Evolutionary conservation across 2,329 filamentous ascomycete species (phyloP).

Genomic region (Arachnomyces sp.): DNA sequence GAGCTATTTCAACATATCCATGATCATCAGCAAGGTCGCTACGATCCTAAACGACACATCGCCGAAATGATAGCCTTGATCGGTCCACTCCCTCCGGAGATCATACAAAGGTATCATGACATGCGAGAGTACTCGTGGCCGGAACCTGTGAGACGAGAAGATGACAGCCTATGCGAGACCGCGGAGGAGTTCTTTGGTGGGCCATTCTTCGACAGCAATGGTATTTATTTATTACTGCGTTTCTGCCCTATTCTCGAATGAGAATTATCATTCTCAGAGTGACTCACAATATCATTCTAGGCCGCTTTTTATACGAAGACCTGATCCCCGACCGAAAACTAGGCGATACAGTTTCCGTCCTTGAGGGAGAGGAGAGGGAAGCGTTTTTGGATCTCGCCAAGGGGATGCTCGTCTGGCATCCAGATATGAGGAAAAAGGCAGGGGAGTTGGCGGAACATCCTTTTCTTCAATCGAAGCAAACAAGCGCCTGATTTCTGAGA

Average conservation of each 20-base stretch:
- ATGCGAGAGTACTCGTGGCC: conserved; percentile 13
- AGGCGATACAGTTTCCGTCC: conserved; percentile 20
- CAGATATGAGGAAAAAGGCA: conserved; percentile 20
- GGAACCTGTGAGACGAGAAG: conserved; percentile 10
- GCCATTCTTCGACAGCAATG: conserved; percentile 20
- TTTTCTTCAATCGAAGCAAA: conserved; percentile 23
- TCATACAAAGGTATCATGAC: conserved; percentile 16
- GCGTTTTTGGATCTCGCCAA: conserved; percentile 23
- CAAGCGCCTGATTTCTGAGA: conserved; percentile 16
- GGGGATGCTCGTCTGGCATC: conserved; percentile 26
- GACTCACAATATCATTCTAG: conserved; percentile 20
- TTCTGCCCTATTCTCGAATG: conserved; percentile 11
- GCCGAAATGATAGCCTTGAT: conserved; percentile 34
- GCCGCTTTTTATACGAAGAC: conserved; percentile 25
- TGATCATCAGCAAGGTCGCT: conserved; percentile 20
- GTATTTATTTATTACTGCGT: conserved; percentile 14
- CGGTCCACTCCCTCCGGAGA: conserved; percentile 24
- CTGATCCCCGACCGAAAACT: conserved; percentile 26
- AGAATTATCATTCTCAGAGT: conserved; percentile 13
- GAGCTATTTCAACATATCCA: conserved; percentile 29
- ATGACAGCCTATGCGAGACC: conserved; percentile 13
- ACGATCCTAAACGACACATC: conserved; percentile 26
- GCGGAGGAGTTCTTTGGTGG: conserved; percentile 16
- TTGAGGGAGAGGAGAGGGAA: conserved; percentile 23
- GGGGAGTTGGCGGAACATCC: conserved; percentile 21